phyloP scores from a whole-genome alignment of 257 asterid genomes.

The Ocimum tenuiflorum region DNA sequence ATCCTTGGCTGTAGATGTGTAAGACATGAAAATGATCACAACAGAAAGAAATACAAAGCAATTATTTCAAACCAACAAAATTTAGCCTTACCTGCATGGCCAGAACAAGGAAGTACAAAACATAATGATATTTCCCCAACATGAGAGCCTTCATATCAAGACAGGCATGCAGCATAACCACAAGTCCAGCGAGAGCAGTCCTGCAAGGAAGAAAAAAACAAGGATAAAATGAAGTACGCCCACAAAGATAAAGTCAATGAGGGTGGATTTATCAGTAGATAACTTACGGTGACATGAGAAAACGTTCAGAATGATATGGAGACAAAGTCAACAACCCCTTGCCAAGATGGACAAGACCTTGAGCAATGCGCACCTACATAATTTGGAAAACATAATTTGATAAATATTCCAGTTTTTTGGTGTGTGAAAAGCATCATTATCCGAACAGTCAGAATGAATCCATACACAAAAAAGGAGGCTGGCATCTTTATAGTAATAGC shows the following conservation, averaged over 20 bases:
- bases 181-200: constrained; percentile 81
- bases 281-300: constrained; percentile 75
- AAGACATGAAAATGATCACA: neutral
- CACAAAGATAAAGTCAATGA: neutral
- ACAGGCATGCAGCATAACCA: constrained; percentile 63
- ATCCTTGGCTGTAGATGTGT: constrained; percentile 67
- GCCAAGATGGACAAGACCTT: constrained; percentile 89
- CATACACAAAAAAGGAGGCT: constrained; percentile 89
- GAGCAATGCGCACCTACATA: constrained; percentile 92
- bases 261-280: neutral
- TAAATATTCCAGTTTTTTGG: neutral
- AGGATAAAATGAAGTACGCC: too few species aligned
- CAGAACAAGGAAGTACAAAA: constrained; percentile 70
- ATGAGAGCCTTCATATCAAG: constrained; percentile 81
- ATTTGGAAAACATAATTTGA: neutral
- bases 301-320: constrained; percentile 85
- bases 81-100: constrained; percentile 74
- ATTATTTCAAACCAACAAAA: neutral
- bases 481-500: constrained; percentile 95
- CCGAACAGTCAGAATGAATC: constrained; percentile 8
- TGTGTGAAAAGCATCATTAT: neutral
- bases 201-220: constrained; percentile 30
- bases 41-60: neutral
- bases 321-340: constrained; percentile 84
- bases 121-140: constrained; percentile 81